Percentiles rank a stretch among this genome's conserved stretches.
Evolutionary conservation across 1,284 basidiomycete species (phyloP).

Genomic region (Hemileia vastatrix): DNA sequence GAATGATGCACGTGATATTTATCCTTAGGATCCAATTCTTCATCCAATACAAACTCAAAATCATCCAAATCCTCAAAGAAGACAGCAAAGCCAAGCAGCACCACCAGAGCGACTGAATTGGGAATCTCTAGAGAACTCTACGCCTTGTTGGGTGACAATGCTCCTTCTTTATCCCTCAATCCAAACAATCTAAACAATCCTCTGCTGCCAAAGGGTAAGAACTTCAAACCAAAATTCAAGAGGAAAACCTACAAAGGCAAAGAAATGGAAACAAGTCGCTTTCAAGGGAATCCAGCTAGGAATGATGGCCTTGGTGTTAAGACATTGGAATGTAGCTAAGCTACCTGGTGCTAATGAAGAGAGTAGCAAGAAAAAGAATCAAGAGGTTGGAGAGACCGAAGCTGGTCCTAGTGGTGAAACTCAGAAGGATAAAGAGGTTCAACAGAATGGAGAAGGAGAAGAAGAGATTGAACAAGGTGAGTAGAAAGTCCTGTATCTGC

Average conservation of each 20-base stretch:
- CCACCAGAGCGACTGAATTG: no score
- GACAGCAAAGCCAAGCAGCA: no score
- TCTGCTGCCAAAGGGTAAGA: conserved; percentile 46
- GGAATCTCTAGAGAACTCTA: conserved; percentile 90
- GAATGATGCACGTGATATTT: no score
- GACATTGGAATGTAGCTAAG: neutral
- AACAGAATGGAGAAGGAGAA: neutral
- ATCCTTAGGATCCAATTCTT: no score
- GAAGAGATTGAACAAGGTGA: neutral
- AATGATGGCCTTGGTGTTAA: conserved; percentile 24
- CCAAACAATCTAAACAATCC: no score
- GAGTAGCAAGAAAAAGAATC: neutral
- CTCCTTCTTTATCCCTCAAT: conserved; percentile 57
- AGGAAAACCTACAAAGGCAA: conserved; percentile 47
- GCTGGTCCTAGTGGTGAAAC: neutral
- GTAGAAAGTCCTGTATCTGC: neutral
- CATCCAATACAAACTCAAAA: no score
- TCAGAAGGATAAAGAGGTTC: neutral
- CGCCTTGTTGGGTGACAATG: conserved; percentile 82
- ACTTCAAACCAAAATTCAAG: conserved; percentile 72
- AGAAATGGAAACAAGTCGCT: conserved; percentile 46
- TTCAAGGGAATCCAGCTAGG: conserved; percentile 53
- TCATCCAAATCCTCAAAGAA: no score
- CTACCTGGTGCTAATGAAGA: conserved; percentile 5
- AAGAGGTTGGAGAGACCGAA: neutral